Percentiles rank a stretch among this genome's conserved stretches.
Evolutionary conservation across 257 asterid species (phyloP).

Genomic region (Solanum sitiens): DNA sequence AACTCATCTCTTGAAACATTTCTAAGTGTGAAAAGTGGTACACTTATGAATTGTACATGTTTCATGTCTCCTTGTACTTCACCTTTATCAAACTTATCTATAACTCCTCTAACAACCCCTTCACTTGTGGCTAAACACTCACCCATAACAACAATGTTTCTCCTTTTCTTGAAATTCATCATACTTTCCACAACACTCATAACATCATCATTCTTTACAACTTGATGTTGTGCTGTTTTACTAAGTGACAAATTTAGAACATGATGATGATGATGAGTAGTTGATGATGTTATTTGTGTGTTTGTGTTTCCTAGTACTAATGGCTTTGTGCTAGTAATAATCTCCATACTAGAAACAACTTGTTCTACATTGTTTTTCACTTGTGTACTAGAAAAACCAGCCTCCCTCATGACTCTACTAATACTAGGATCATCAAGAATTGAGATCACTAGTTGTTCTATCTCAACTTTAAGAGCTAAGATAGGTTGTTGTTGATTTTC

Average conservation of each 20-base stretch:
- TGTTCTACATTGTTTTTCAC: slow-evolving; percentile 73
- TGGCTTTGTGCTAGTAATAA: slow-evolving; percentile 10
- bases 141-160: slow-evolving; percentile 40
- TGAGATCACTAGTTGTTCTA: slow-evolving; percentile 72
- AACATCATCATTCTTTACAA: slow-evolving; percentile 32
- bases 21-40: slow-evolving; percentile 53
- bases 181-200: slow-evolving; percentile 47
- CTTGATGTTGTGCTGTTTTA: slow-evolving; percentile 8
- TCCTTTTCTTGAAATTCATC: slow-evolving; percentile 42
- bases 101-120: slow-evolving; percentile 46
- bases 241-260: slow-evolving; percentile 1
- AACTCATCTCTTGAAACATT: slow-evolving; percentile 54
- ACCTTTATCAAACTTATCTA: slow-evolving; percentile 50
- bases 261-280: slow-evolving; percentile 20
- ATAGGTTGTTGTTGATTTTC: slow-evolving; percentile 84
- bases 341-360: slow-evolving; percentile 24
- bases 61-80: slow-evolving; percentile 50
- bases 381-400: slow-evolving; percentile 83
- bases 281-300: neutral
- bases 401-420: slow-evolving; percentile 96
- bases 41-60: slow-evolving; percentile 66
- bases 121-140: slow-evolving; percentile 41
- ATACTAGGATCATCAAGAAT: slow-evolving; percentile 91
- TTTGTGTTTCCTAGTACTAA: slow-evolving; percentile 19
- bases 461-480: slow-evolving; percentile 67